Conservation (phyloP, 2,329 filamentous ascomycete species). For the Fusarium dlaminii region DNA sequence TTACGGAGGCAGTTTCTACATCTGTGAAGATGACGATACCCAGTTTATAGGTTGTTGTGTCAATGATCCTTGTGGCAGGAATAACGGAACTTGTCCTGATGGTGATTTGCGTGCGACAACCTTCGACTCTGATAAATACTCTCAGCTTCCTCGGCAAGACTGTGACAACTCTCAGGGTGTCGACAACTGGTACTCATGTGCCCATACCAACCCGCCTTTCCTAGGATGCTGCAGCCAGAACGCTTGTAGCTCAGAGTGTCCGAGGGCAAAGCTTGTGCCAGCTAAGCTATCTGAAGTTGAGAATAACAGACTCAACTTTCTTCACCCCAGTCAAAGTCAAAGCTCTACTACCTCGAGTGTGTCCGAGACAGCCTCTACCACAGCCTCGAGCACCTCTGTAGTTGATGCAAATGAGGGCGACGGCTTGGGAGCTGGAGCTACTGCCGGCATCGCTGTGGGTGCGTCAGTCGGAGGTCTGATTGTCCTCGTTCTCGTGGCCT, state of each 20-base stretch:
- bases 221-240: conserved; percentile 51
- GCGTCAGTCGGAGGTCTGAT: conserved; percentile 23
- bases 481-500: conserved; percentile 23
- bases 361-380: conserved; percentile 5
- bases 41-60: conserved; percentile 55
- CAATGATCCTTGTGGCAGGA: conserved; percentile 46
- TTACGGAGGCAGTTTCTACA: conserved; percentile 49
- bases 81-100: conserved; percentile 47
- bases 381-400: conserved; percentile 6
- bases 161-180: conserved; percentile 40
- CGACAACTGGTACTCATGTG: conserved; percentile 50
- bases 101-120: conserved; percentile 41
- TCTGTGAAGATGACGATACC: conserved; percentile 45
- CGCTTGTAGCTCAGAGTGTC: conserved; percentile 33
- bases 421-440: conserved; percentile 32
- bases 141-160: conserved; percentile 45
- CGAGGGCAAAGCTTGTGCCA: conserved; percentile 18
- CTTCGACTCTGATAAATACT: conserved; percentile 46
- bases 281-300: conserved; percentile 21
- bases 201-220: conserved; percentile 46
- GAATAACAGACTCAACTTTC: conserved; percentile 24
- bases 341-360: conserved; percentile 1
- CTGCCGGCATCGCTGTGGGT: conserved; percentile 35
- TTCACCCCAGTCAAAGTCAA: conserved; percentile 11
- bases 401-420: not conserved